Evolutionary conservation across 306 rosid genomes (phyloP), one percentile per base, ranked within the genome.

Genomic region (Acacia confusa): DNA sequence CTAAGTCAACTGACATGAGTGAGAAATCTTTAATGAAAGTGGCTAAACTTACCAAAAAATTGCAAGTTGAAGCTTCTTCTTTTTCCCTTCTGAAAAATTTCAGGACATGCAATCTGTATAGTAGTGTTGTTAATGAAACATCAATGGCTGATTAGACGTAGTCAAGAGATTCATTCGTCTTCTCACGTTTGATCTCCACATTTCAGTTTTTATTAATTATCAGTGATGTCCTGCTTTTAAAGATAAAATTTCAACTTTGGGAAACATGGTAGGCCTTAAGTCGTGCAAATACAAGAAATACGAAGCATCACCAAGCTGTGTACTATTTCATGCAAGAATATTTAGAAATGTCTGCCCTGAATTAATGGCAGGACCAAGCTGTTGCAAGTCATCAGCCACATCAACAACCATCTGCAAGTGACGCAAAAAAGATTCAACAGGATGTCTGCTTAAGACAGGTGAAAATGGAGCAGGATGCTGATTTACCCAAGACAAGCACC

Each of bases 321-420:
- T 70, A 85, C 74, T 70, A 87, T 87, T 85, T 79, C 86, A 85
- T 85, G 92, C 86, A 68, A 93, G 92, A 80, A 80, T 36, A 36
- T 92, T 89, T 88, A 84, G 83, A 86, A 75, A 48, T 85, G 70
- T 53, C 86, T 86, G 84, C 86, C 84, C 88, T 86, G 89, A 57
- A 57, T 57, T n/a, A 9, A 64, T 91, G 87, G 86, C 98, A 96
- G 98, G 97, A 86, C 40, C 83, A 82, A 82, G 89, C 78, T 48
- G 84, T 75, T 78, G 58, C 34, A 80, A 79, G 80, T 83, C 85
- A 79, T 79, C 83, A 22, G 74, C 87, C 68, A 78, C 80, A 79
- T 71, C 88, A 85, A 78, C 81, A 86, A 74, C 69, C 70, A 16
- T 69, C 77, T 48, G 24, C 76, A 24, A 78, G 34, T 76, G 82